These are phyloP conservation scores for Capronia epimyces DNA, from an alignment of 2,329 filamentous ascomycete genomes.

Conservation along the genomic window DNA sequence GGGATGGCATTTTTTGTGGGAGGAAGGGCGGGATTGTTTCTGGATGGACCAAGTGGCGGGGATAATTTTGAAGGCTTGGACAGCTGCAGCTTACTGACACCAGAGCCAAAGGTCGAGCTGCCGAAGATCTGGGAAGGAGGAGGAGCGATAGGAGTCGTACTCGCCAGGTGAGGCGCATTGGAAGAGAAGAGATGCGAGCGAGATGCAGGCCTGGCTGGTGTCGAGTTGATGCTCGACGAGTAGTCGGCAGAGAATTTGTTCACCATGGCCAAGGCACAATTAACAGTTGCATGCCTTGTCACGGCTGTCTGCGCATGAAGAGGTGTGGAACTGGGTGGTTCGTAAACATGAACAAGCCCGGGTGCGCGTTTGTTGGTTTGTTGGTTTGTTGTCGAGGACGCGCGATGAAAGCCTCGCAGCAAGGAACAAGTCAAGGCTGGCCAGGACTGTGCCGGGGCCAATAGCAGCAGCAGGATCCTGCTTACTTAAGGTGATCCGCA, in stretches of 20 bases:
- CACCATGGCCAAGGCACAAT: conserved; percentile 11
- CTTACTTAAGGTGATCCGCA: too few species aligned
- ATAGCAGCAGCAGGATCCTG: background rate
- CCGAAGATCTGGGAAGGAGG: conserved; percentile 50
- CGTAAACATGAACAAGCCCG: background rate
- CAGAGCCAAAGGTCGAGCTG: conserved; percentile 44
- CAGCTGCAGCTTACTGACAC: conserved; percentile 37
- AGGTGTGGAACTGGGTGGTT: background rate
- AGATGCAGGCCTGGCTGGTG: conserved; percentile 16
- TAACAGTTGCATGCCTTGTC: background rate
- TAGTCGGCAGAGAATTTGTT: conserved; percentile 28
- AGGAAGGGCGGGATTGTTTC: conserved; percentile 29
- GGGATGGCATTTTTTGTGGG: conserved; percentile 31
- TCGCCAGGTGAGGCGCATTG: conserved; percentile 22
- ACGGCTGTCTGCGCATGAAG: background rate
- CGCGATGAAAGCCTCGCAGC: background rate
- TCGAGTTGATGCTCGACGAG: conserved; percentile 28
- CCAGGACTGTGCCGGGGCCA: background rate
- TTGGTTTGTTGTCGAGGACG: background rate
- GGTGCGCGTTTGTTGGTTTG: too few species aligned
- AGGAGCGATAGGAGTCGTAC: conserved; percentile 48
- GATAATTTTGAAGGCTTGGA: conserved; percentile 37
- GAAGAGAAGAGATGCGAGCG: conserved; percentile 17
- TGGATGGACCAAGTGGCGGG: conserved; percentile 35
- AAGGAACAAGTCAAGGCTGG: background rate